Evolutionary conservation across 1,139 yeast species (phyloP), one percentile per base, ranked within the genome.

Genomic region (Hyphopichia khmerensis): DNA sequence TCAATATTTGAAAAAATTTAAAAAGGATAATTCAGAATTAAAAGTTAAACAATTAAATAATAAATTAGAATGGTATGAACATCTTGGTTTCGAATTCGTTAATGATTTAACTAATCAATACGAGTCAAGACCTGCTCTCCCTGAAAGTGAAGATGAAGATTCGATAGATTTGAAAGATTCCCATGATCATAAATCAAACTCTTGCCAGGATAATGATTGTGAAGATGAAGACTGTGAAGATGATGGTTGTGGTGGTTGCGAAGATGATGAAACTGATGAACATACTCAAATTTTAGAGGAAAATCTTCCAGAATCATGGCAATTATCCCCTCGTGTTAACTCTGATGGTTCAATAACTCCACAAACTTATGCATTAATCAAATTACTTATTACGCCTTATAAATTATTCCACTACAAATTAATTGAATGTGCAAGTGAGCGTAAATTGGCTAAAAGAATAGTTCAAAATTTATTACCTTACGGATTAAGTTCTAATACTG

Each of bases 21-120:
- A 60, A 45, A 39, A 46, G 11, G 53, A 48, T 3, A 39, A 56
- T 15, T 50, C 60, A 13, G 48, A 49, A 5, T 52, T 51, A 16
- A 61, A 64, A 44, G 60, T 60, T 21, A 59, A 64, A 23, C 71
- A 69, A 43, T 50, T 71, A 32, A 65, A 68, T 3, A 62, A 65
- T 33, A 77, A 86, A 42, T 56, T 82, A 10, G 69, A 71, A 18
- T 87, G 93, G 93, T 82, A 88, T 77, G 78, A 77, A 31, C 67
- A 67, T 11, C 57, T 61, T 31, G 88, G 87, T 3, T 75, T 73
- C 48, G 72, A 65, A 7, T 44, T 69, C 6, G 56, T 73, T n/a
- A 71, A 70, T 43, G 75, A 73, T 31, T 45, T 65, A n/a, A 43
- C 19, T 7, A 34, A 33, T 14, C 37, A 39, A 26, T 39, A 33